Evolutionary conservation across 768 basidiomycete species (phyloP).

Genomic region (Naganishia onofrii): DNA sequence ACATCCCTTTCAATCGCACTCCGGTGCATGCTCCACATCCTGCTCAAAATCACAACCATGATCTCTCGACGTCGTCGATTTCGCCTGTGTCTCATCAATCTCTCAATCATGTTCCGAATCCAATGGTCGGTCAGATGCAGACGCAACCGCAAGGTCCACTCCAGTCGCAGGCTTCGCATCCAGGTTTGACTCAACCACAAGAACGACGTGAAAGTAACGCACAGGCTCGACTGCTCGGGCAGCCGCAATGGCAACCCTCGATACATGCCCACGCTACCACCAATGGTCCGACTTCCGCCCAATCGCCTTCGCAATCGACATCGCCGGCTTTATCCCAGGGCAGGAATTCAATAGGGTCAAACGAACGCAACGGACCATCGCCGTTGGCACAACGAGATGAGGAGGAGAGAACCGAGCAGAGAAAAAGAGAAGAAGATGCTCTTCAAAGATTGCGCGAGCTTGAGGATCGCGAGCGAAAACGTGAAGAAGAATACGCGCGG

Average conservation of each 20-base stretch:
- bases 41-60: background rate
- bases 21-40: background rate
- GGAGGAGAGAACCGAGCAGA: background rate
- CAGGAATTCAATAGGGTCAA: background rate
- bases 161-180: background rate
- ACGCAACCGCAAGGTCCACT: background rate
- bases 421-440: background rate
- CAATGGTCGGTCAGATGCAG: background rate
- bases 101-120: background rate
- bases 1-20: background rate
- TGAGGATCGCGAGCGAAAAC: background rate
- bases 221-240: background rate
- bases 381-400: background rate
- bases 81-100: background rate
- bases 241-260: background rate
- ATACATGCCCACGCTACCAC: background rate
- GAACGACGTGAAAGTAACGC: background rate
- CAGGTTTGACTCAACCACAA: background rate
- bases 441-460: background rate
- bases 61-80: background rate
- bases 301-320: background rate
- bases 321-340: background rate
- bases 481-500: background rate
- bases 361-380: background rate
- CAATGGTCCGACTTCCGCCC: background rate